These are phyloP conservation scores for Diaporthe eres DNA, from an alignment of 2,329 filamentous ascomycete species.

Conservation along the genomic window DNA sequence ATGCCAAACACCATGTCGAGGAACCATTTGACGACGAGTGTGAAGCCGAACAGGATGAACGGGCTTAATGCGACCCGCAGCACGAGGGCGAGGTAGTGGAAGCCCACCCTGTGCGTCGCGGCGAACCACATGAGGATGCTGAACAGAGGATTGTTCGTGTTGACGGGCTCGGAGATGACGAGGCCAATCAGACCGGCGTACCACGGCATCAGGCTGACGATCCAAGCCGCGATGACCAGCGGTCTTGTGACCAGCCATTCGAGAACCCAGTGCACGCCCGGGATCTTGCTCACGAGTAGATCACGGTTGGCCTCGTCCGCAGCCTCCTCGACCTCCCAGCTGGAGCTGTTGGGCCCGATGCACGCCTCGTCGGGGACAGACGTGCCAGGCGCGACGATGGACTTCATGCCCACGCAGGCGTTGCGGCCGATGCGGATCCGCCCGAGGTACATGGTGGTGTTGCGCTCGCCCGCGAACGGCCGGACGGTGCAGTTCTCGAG, in stretches of 20 bases:
- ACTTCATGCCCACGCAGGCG: conserved; percentile 61
- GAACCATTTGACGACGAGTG: conserved; percentile 56
- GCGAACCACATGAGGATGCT: conserved; percentile 65
- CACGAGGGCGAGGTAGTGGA: conserved; percentile 63
- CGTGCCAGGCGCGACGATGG: conserved; percentile 66
- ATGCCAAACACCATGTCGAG: conserved; percentile 58
- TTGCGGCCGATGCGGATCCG: conserved; percentile 64
- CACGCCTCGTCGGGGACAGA: conserved; percentile 63
- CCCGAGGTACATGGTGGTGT: conserved; percentile 70
- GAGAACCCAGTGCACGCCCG: conserved; percentile 60
- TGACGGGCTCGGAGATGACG: conserved; percentile 54
- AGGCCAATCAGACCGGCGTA: conserved; percentile 60
- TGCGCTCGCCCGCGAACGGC: conserved; percentile 69
- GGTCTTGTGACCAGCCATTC: conserved; percentile 59
- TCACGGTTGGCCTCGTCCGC: conserved; percentile 63
- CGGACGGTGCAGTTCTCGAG: conserved; percentile 64
- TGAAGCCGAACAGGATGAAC: conserved; percentile 59
- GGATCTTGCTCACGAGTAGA: conserved; percentile 55
- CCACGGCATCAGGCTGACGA: conserved; percentile 62
- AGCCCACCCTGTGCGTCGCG: conserved; percentile 59
- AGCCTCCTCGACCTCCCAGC: conserved; percentile 64
- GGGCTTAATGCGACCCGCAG: conserved; percentile 58
- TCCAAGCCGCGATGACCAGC: conserved; percentile 55
- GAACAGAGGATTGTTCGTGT: conserved; percentile 53
- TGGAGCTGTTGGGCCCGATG: conserved; percentile 70